phyloP scores from a whole-genome alignment of 768 basidiomycete species.

The Lentinula detonsa region DNA sequence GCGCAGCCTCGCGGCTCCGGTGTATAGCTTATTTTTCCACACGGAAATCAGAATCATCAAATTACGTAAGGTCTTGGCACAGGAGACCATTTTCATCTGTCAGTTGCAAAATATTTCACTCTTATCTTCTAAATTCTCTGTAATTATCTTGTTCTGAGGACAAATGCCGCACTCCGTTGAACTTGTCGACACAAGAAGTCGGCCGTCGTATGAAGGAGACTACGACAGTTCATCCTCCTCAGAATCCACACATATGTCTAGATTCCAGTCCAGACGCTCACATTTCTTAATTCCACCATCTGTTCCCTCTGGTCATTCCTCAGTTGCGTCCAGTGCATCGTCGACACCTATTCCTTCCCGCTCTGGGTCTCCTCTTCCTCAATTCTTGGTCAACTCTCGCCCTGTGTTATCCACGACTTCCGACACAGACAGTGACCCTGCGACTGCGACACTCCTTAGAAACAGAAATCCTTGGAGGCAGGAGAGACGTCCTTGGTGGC shows the following conservation, averaged over 20 bases:
- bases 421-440: constrained; percentile 59
- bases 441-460: constrained; percentile 32
- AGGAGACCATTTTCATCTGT: neutral
- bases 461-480: constrained; percentile 34
- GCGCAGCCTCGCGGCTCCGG: too few species aligned
- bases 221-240: constrained; percentile 41
- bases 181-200: constrained; percentile 14
- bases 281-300: constrained; percentile 28
- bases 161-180: constrained; percentile 6
- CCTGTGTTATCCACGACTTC: constrained; percentile 37
- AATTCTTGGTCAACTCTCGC: constrained; percentile 44
- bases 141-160: neutral
- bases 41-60: neutral
- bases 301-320: constrained; percentile 30
- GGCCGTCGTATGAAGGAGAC: constrained; percentile 21
- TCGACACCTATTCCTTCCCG: constrained; percentile 61
- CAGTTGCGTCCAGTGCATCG: constrained; percentile 33
- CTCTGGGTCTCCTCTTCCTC: constrained; percentile 51
- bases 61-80: neutral
- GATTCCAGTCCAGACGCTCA: constrained; percentile 16
- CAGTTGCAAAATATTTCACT: neutral
- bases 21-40: neutral
- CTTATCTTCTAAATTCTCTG: neutral
- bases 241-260: constrained; percentile 33
- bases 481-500: constrained; percentile 55